Base-by-base conservation (phyloP, 2,329 filamentous ascomycete genomes). In the Neocucurbitaria cava region DNA sequence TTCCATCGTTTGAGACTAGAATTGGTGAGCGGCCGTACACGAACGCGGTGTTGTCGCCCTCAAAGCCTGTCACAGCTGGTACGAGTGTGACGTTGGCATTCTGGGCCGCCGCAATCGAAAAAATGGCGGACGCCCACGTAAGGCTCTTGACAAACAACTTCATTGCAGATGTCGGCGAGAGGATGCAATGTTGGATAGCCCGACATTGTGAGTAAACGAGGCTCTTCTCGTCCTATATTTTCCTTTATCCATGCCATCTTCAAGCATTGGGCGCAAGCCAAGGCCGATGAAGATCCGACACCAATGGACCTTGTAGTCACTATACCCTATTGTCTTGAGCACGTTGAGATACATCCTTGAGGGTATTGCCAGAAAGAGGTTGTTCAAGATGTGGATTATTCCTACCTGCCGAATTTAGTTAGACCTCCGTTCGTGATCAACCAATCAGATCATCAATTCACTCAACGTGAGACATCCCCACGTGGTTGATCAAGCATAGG, bases 1-100 rank as follows among this genome's bases (percentile, higher is more conserved):
- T 66, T 7, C 65, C 68, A 45, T 72, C 68, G 15, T 72, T 71
- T 6, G 54, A 58, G 10, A 71, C 57, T 1, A 72, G 48, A 2
- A 64, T 46, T 28, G 68, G 64, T 6, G 56, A 49, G 5, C 35
- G 30, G 6, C 60, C 56, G 21, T 72, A 71, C 30, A 69, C 49
- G 35, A 72, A 67, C 8, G 55, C 66, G 9, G 68, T 65, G 26
- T 69, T 71, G 24, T 72, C 70, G n/a, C 58, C 50, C 21, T 71
- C 63, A 20, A 71, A 71, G 5, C 62, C 63, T 8, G 53, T 62
- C 15, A 66, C 65, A 36, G 57, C 65, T 44, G 64, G 61, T 6
- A 56, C 42, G 5, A 71, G 58, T 2, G 54, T 65, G 15, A 70
- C 55, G 17, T 62, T 66, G 3, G 49, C 66, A 23, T 59, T 49